Percentiles rank a stretch among this genome's conserved stretches.
Conservation (phyloP, 2,329 filamentous ascomycete species). For the Botryotinia convoluta region DNA sequence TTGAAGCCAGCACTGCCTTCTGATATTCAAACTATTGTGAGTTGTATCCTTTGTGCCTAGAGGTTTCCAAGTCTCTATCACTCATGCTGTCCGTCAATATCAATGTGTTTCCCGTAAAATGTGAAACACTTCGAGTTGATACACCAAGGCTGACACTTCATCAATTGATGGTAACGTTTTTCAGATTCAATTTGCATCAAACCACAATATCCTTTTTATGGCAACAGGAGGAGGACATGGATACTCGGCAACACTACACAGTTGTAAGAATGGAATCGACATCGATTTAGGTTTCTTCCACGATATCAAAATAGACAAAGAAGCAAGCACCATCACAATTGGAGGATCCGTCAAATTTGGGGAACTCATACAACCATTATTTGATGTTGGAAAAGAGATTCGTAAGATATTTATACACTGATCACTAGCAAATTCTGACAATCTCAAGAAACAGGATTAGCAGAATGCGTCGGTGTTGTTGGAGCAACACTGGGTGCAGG, state of each 20-base stretch:
- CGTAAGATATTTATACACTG: not conserved
- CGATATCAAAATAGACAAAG: conserved; percentile 28
- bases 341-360: conserved; percentile 6
- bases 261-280: conserved; percentile 35
- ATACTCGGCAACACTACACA: conserved; percentile 33
- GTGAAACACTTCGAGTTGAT: not conserved
- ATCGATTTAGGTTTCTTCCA: conserved; percentile 39
- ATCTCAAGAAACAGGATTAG: not conserved
- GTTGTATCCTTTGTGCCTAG: not conserved
- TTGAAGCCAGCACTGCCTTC: not conserved
- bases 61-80: not conserved
- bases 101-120: not conserved
- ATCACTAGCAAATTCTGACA: not conserved
- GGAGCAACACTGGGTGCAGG: not conserved
- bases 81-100: not conserved
- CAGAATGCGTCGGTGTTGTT: not conserved
- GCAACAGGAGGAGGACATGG: conserved; percentile 40
- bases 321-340: conserved; percentile 26
- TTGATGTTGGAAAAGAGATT: conserved; percentile 6
- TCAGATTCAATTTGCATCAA: not conserved
- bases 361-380: conserved; percentile 4
- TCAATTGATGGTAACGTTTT: not conserved
- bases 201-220: conserved; percentile 38
- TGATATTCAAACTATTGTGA: not conserved
- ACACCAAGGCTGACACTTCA: not conserved